Evolutionary conservation across 352 stramenopile genomes (phyloP), one percentile per base, ranked within the genome.

Genomic region (Globisporangium radiosum): DNA sequence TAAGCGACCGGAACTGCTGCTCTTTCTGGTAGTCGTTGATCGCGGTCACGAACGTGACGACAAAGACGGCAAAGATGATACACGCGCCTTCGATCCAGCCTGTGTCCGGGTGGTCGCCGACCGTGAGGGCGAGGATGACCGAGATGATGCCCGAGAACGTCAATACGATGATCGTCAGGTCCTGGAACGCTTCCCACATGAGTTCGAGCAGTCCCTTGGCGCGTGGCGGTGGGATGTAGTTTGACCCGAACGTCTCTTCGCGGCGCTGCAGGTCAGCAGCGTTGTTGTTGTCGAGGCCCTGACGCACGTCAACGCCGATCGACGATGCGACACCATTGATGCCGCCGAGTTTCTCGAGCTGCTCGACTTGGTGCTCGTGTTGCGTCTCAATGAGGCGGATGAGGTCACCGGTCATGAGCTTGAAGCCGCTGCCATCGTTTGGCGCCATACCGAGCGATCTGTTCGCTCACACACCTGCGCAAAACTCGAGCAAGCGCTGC

Each of bases 11-110:
- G 70, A 98, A 97, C 59, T 97, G 87, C 47, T 87, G 64, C 60
- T 97, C 88, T 57, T 97, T 97, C 57, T 91, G 85, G 66, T 96
- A 97, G 61, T 98, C 92, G 60, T 96, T 97, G 51, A 92, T 57
- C 38, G 90, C 90, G 15, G 91, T 90, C 48, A 98, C 92, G 33
- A 92, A 78, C 0, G 86, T 89, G 37, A 98, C 90, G 9, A 98
- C 73, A 7, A 97, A 68, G 42, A 98, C 85, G 0, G 92, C 81
- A 9, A 96, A 76, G 52, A 98, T 80, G 69, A 98, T 98, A 59
- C 88, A 95, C 19, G 76, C 70, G 54, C 90, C 92, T 75, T 98
- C 90, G 53, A 97, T 91, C 90, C 88, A 97, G 47, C 76, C 78
- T 17, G 72, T 85, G 45, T 81, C 71, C 10, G 59, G 63, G 60